Conservation (phyloP, 2,329 filamentous ascomycete genomes). For the Metarhizium album region DNA sequence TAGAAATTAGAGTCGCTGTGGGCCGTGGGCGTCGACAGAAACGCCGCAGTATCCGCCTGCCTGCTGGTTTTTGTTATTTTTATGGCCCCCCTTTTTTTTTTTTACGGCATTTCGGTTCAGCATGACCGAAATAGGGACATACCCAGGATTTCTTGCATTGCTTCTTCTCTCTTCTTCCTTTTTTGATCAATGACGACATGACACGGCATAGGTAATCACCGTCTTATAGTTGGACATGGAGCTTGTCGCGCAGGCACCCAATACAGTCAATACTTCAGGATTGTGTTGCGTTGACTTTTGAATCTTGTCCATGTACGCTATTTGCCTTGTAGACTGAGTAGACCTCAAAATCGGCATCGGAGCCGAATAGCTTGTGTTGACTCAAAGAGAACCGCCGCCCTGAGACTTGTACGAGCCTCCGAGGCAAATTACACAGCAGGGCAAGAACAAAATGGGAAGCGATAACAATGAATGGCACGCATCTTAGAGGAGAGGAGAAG, state of each 20-base stretch:
- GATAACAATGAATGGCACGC: neutral
- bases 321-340: neutral
- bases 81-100: no score
- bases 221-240: conserved; percentile 4
- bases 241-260: neutral
- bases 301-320: neutral
- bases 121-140: neutral
- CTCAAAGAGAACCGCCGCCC: neutral
- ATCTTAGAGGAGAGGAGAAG: neutral
- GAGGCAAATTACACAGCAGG: neutral
- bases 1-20: neutral
- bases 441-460: neutral
- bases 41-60: neutral
- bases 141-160: conserved; percentile 2
- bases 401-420: neutral
- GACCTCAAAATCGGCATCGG: neutral
- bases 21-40: neutral
- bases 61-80: neutral
- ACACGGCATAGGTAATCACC: neutral
- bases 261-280: conserved; percentile 1
- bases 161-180: no score
- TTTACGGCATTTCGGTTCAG: neutral
- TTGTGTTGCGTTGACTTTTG: neutral
- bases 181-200: conserved; percentile 1
- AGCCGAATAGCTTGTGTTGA: neutral